Evolutionary conservation across 164 flowering plant genomes (phyloP).

Genomic region (Chloranthus sessilifolius): DNA sequence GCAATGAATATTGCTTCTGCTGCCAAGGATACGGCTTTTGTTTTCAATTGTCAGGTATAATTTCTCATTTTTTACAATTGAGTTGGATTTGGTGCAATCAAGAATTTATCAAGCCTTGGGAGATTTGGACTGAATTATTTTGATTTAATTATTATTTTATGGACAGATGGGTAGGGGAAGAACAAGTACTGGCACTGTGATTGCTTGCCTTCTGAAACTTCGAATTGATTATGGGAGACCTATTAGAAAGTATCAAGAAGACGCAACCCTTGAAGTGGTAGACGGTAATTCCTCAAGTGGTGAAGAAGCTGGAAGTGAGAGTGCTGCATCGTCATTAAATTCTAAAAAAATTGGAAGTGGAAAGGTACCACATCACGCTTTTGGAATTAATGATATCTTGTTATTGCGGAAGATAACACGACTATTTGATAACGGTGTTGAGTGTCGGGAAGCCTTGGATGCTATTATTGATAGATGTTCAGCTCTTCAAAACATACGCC

Average conservation of each 20-base stretch:
- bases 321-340: slow-evolving; percentile 15
- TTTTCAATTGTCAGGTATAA: slow-evolving; percentile 93
- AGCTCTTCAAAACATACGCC: slow-evolving; percentile 88
- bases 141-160: slow-evolving; percentile 1
- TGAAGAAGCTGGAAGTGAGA: slow-evolving; percentile 51
- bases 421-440: slow-evolving; percentile 84
- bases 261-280: slow-evolving; percentile 33
- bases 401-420: slow-evolving; percentile 81
- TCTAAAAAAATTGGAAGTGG: slow-evolving; percentile 20
- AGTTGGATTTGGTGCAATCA: slow-evolving; percentile 4
- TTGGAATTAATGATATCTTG: slow-evolving; percentile 87
- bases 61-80: not conserved
- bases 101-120: not conserved
- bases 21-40: slow-evolving; percentile 75
- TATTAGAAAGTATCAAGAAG: slow-evolving; percentile 41
- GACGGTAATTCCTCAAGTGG: slow-evolving; percentile 58
- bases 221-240: slow-evolving; percentile 84
- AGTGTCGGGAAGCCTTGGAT: slow-evolving; percentile 83
- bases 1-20: slow-evolving; percentile 79
- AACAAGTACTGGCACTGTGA: slow-evolving; percentile 95
- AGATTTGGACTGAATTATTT: not conserved
- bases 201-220: slow-evolving; percentile 89
- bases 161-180: slow-evolving; percentile 93
- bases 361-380: slow-evolving; percentile 43
- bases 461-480: slow-evolving; percentile 92